Conservation (phyloP, 139 green algal species). For the Yamagishiella unicocca region DNA sequence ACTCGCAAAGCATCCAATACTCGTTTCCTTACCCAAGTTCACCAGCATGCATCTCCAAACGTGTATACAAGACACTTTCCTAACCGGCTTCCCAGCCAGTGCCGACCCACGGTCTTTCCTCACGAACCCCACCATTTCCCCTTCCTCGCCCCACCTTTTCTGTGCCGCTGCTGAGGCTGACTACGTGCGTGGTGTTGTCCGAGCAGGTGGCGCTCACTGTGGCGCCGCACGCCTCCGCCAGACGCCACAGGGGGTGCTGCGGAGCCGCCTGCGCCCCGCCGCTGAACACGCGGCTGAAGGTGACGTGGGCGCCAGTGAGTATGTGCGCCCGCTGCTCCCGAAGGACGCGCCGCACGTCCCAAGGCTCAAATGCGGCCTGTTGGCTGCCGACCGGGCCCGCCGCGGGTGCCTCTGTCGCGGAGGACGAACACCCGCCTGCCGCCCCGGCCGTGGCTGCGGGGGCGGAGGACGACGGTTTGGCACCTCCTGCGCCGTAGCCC, state of each 20-base stretch:
- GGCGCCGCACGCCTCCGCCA: conserved; percentile 76
- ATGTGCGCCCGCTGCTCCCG: conserved; percentile 53
- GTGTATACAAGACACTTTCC: too few relatives aligned
- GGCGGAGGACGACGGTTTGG: background rate
- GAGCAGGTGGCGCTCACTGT: conserved; percentile 19
- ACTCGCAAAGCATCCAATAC: too few relatives aligned
- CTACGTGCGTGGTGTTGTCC: conserved; percentile 73
- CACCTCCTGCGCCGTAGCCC: conserved; percentile 6
- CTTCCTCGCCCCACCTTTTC: conserved; percentile 67
- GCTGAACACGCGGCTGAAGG: conserved; percentile 75
- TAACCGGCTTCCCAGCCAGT: too few relatives aligned
- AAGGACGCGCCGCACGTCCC: conserved; percentile 53
- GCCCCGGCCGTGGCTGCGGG: background rate
- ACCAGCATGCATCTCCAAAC: too few relatives aligned
- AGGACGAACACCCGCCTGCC: conserved; percentile 10
- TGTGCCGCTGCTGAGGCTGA: conserved; percentile 66
- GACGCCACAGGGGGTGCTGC: conserved; percentile 72
- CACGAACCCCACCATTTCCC: too few relatives aligned
- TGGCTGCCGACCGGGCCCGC: too few relatives aligned
- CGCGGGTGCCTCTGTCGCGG: conserved; percentile 14
- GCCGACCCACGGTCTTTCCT: too few relatives aligned
- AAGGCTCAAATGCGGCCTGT: background rate
- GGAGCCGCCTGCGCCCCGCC: background rate
- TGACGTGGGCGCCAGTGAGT: conserved; percentile 62
- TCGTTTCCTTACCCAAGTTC: too few relatives aligned